These are phyloP conservation scores for Lunasporangiospora selenospora DNA, from an alignment of 192 early-diverging fungal species.

Conservation along the genomic window DNA sequence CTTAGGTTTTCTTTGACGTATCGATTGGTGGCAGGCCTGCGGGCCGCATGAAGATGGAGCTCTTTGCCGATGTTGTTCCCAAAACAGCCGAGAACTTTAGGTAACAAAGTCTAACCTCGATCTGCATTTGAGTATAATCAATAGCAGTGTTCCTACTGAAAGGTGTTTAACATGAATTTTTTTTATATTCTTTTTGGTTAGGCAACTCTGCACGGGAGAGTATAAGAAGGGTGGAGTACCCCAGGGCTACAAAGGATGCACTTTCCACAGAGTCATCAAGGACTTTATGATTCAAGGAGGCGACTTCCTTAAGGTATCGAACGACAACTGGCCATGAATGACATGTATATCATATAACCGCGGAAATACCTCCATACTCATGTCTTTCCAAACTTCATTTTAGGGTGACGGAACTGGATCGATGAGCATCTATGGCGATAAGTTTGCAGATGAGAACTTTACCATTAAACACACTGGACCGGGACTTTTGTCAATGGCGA, in stretches of 20 bases:
- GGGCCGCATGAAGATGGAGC: constrained; percentile 74
- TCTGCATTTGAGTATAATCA: not conserved
- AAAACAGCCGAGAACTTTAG: constrained; percentile 86
- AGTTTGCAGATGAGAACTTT: constrained; percentile 87
- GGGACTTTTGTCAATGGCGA: constrained; percentile 88
- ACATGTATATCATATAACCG: too few species aligned
- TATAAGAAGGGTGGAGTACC: constrained; percentile 81
- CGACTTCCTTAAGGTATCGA: constrained; percentile 80
- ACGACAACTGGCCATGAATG: too few species aligned
- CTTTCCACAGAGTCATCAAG: constrained; percentile 90
- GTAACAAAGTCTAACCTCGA: constrained; percentile 17
- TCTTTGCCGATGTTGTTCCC: constrained; percentile 74
- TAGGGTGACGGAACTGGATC: constrained; percentile 88
- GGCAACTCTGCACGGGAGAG: constrained; percentile 94
- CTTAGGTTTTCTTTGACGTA: constrained; percentile 78
- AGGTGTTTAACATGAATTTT: not conserved
- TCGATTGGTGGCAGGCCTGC: constrained; percentile 71
- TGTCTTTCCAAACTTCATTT: not conserved
- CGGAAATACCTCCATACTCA: too few species aligned
- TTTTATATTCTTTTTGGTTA: constrained; percentile 16
- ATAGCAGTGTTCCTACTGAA: not conserved
- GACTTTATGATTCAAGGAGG: constrained; percentile 96
- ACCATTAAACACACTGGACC: constrained; percentile 81
- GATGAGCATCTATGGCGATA: constrained; percentile 85
- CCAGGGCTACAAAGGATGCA: constrained; percentile 84